phyloP scores from a whole-genome alignment of 768 basidiomycete species.

The Suillus americanus region DNA sequence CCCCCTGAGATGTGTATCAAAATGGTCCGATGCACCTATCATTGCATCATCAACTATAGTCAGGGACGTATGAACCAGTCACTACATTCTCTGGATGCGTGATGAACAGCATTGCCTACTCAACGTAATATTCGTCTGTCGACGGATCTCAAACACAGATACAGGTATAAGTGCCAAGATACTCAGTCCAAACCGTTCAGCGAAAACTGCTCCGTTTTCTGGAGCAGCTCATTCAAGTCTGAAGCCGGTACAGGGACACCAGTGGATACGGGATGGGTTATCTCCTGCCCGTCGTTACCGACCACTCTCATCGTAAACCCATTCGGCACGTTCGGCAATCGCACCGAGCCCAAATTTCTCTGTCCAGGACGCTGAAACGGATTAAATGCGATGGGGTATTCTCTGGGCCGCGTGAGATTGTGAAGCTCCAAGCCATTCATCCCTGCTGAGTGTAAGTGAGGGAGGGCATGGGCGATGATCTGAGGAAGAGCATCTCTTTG shows the following conservation, averaged over 20 bases:
- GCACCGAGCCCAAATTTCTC: constrained; percentile 22
- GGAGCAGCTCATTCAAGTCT: constrained; percentile 15
- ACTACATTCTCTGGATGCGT: not conserved
- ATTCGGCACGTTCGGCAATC: constrained; percentile 32
- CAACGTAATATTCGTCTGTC: not conserved
- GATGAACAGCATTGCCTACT: not conserved
- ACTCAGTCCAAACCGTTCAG: constrained; percentile 30
- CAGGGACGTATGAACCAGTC: not conserved
- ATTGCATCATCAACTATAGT: not conserved
- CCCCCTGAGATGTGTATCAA: not conserved
- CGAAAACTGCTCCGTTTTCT: constrained; percentile 17
- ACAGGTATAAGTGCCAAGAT: not conserved
- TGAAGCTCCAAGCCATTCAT: constrained; percentile 21
- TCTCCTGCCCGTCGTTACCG: constrained; percentile 17
- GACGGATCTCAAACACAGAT: not conserved
- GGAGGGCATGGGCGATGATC: constrained; percentile 27
- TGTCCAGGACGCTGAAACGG: constrained; percentile 35
- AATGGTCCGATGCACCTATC: not conserved
- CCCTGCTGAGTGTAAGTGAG: constrained; percentile 13
- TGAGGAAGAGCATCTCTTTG: constrained; percentile 30
- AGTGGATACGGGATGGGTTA: not conserved
- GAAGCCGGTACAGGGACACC: not conserved
- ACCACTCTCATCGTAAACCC: constrained; percentile 31
- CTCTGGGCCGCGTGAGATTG: constrained; percentile 24
- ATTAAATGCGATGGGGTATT: constrained; percentile 31